Conservation (phyloP, 805 yeast species). For the Metschnikowia hibisci region DNA sequence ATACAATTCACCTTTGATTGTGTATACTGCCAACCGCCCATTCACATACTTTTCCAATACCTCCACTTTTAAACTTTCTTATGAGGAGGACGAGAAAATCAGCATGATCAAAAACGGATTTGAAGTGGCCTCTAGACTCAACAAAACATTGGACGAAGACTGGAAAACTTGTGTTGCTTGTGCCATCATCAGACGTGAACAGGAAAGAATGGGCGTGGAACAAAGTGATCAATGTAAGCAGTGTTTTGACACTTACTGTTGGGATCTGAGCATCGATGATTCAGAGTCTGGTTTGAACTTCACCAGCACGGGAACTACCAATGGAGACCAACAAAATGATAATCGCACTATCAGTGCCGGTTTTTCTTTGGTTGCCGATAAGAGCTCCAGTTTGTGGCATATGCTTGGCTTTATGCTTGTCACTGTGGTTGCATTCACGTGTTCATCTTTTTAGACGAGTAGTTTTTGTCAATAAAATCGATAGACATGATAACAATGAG, state of each 20-base stretch:
- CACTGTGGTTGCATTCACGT: conserved; percentile 18
- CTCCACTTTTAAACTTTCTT: conserved; percentile 26
- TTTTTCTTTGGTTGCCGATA: conserved; percentile 12
- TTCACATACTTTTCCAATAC: conserved; percentile 26
- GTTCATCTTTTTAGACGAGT: conserved; percentile 2
- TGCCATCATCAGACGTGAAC: conserved; percentile 75
- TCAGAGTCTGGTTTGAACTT: conserved; percentile 29
- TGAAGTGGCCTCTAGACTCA: conserved; percentile 35
- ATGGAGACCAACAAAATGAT: conserved; percentile 20
- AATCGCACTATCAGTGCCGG: conserved; percentile 20
- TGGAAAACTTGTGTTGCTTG: conserved; percentile 78
- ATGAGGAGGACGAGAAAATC: conserved; percentile 21
- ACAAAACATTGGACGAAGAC: conserved; percentile 61
- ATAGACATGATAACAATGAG: no score
- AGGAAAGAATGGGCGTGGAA: conserved; percentile 58
- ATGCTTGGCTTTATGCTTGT: conserved; percentile 22
- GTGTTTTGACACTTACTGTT: conserved; percentile 74
- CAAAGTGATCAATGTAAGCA: conserved; percentile 66
- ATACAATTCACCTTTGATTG: conserved; percentile 23
- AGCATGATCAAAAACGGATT: conserved; percentile 27
- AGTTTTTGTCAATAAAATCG: not conserved
- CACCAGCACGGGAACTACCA: conserved; percentile 38
- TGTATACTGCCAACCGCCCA: conserved; percentile 30
- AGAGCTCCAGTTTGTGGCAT: conserved; percentile 9
- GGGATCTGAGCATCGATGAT: conserved; percentile 48